A percentile compares a stretch with the other conserved stretches of the same genome.
Conservation (phyloP, 352 stramenopile genomes). For the Phytophthora europaea region DNA sequence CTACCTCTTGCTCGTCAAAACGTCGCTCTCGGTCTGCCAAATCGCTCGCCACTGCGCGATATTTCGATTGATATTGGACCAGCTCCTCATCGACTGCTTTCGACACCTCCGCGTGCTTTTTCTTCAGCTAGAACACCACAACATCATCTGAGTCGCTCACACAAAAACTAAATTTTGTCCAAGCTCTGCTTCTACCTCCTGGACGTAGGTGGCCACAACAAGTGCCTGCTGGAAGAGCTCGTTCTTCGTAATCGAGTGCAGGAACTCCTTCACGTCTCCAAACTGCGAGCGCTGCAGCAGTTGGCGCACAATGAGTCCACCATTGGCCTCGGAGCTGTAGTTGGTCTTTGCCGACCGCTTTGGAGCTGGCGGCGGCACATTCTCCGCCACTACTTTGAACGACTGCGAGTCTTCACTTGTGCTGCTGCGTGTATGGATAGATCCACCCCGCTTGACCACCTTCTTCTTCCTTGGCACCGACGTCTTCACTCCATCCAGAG, state of each 20-base stretch:
- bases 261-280: constrained; percentile 47
- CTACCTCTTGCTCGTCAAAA: constrained; percentile 36
- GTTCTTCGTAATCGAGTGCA: constrained; percentile 46
- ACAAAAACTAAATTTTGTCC: neutral
- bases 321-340: constrained; percentile 29
- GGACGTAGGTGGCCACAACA: constrained; percentile 50
- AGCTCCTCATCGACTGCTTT: constrained; percentile 34
- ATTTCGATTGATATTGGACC: constrained; percentile 35
- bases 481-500: neutral
- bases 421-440: neutral
- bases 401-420: constrained; percentile 1
- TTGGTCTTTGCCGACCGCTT: neutral
- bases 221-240: constrained; percentile 64
- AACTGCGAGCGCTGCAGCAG: constrained; percentile 59
- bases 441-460: constrained; percentile 4
- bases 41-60: constrained; percentile 30
- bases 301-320: constrained; percentile 56
- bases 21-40: constrained; percentile 31
- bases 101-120: constrained; percentile 21
- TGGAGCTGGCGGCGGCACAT: constrained; percentile 3
- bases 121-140: constrained; percentile 34
- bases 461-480: constrained; percentile 25
- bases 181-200: constrained; percentile 40
- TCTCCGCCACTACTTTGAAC: neutral
- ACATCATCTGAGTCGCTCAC: neutral